These are phyloP conservation scores for Marasmius tenuissimus DNA, from an alignment of 1,284 basidiomycete species.

Conservation along the genomic window DNA sequence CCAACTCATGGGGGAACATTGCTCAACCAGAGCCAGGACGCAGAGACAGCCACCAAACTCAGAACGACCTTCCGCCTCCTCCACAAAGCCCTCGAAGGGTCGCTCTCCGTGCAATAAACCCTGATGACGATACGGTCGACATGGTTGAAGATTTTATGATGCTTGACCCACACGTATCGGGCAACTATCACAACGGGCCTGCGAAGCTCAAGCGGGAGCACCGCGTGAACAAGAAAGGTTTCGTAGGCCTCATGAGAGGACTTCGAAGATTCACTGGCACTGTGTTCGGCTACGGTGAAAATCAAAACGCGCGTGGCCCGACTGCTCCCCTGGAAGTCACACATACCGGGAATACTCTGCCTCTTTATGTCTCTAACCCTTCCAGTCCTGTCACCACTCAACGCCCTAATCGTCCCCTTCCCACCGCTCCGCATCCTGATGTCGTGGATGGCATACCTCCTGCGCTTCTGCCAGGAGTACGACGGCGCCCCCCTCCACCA, in stretches of 20 bases:
- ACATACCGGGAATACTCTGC: neutral
- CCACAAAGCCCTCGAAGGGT: neutral
- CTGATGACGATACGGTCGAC: constrained; percentile 5
- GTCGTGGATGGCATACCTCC: neutral
- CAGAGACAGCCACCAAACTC: neutral
- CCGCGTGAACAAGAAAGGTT: constrained; percentile 4
- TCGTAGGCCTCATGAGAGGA: constrained; percentile 10
- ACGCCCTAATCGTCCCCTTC: neutral
- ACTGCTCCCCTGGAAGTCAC: neutral
- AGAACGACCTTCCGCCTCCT: neutral
- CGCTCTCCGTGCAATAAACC: constrained; percentile 4
- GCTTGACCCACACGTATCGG: neutral
- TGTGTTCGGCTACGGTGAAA: constrained; percentile 2
- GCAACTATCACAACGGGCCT: neutral
- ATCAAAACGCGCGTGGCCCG: neutral
- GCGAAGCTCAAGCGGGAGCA: constrained; percentile 2
- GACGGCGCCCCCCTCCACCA: neutral
- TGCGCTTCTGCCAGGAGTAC: neutral
- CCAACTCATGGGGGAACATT: neutral
- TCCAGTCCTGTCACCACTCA: neutral
- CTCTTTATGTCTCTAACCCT: neutral
- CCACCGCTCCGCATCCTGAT: neutral
- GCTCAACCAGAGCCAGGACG: neutral
- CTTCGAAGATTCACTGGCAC: constrained; percentile 8
- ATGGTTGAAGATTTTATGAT: constrained; percentile 5